These are phyloP conservation scores for Pseudogymnoascus sp. DNA, from an alignment of 2,329 filamentous ascomycete genomes.

Conservation along the genomic window DNA sequence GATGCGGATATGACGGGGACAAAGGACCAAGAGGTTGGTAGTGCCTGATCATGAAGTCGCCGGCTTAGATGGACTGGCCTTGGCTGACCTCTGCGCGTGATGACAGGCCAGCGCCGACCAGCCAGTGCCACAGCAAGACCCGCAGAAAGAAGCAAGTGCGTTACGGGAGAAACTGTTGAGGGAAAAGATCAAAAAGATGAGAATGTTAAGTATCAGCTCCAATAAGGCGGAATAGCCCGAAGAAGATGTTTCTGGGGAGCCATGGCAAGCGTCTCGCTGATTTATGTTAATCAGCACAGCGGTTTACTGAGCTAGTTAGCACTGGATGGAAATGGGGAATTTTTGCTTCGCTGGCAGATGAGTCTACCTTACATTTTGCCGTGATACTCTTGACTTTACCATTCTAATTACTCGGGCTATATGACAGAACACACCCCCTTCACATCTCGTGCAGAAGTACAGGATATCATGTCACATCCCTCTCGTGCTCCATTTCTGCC, in stretches of 20 bases:
- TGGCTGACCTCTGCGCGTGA: slow-evolving; percentile 4
- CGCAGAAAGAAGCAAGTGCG: slow-evolving; percentile 37
- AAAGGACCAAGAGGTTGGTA: slow-evolving; percentile 33
- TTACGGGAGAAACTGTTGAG: slow-evolving; percentile 43
- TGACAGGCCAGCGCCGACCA: not conserved
- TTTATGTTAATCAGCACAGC: slow-evolving; percentile 1
- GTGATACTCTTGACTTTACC: not conserved
- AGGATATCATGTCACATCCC: not conserved
- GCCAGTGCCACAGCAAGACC: slow-evolving; percentile 23
- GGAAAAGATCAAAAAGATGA: slow-evolving; percentile 49
- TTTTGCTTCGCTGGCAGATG: not conserved
- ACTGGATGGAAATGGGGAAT: not conserved
- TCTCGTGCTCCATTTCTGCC: not conserved
- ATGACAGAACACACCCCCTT: not conserved
- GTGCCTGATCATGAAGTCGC: slow-evolving; percentile 25
- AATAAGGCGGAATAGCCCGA: not conserved
- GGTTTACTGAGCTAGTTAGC: not conserved
- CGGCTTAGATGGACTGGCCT: not conserved
- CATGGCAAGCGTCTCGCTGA: not conserved
- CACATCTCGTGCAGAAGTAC: not conserved
- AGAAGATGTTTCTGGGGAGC: not conserved
- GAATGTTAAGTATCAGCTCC: slow-evolving; percentile 39
- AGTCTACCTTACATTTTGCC: not conserved
- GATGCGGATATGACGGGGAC: not conserved
- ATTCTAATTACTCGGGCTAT: not conserved